Base-by-base conservation (phyloP, 257 asterid genomes). In the Capsicum baccatum region DNA sequence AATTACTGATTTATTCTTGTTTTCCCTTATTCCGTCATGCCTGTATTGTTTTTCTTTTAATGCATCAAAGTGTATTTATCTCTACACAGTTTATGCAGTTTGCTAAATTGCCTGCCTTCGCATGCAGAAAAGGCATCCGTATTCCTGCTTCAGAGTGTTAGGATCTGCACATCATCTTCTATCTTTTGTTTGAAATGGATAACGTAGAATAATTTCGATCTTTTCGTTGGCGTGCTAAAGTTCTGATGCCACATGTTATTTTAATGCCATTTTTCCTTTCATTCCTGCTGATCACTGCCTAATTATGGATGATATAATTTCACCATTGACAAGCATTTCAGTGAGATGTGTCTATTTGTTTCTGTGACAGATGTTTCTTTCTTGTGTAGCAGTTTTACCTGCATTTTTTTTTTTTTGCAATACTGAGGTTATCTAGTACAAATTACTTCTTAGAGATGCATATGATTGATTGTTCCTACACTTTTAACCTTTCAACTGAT, bases 131-230 rank as follows among this genome's bases (percentile, higher is more conserved):
- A 68, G 44, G 26, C 76, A 70, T 70, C 79, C 42, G 42, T 69
- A 69, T 39, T 69, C 55, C 79, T 69, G 19, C 79, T 69, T 69
- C 55, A 26, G 26, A 59, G 79, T 42, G 54, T 69, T 69, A 42
- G 79, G 79, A 69, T 69, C 79, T 16, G 55, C 33, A 69, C 55
- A 8, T 15, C 55, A 69, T 69, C 79, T 70, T 4, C 56, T 9
- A 7, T 42, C 42, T 42, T 70, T 1, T 7, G 42, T 69, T 69
- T 69, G 55, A 39, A 67, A 69, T 69, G 79, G 54, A 16, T 17
- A 17, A 5, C 0, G 35, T 42, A 42, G 9, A 70, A 70, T 17
- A 42, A 17, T 42, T 16, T 42, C 33, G 33, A 26, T 26, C 33
- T 26, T 26, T 26, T 26, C 1, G 33, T 26, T 26, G 33, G 33